Percentiles rank a stretch among this genome's conserved stretches.
phyloP scores from a whole-genome alignment of 306 rosid species.

The Mucuna pruriens region DNA sequence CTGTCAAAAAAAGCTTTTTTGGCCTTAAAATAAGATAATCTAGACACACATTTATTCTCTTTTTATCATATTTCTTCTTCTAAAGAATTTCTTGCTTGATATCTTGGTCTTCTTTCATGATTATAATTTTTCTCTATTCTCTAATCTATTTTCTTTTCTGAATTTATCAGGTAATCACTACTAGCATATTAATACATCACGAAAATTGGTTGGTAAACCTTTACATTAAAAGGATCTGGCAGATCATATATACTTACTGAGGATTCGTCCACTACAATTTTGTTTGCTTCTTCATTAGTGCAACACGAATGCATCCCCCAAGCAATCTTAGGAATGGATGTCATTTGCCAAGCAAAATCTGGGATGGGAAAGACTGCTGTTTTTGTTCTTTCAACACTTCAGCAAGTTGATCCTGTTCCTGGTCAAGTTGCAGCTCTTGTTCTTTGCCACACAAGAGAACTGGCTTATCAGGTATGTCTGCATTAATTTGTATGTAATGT shows the following conservation, averaged over 20 bases:
- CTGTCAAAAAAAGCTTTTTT: neutral
- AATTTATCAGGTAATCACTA: constrained; percentile 70
- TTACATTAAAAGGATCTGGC: constrained; percentile 72
- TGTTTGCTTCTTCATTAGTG: constrained; percentile 70
- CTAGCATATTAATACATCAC: constrained; percentile 62
- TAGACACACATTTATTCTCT: neutral
- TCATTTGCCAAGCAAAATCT: constrained; percentile 79
- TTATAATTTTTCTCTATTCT: constrained; percentile 17
- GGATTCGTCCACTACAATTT: constrained; percentile 73
- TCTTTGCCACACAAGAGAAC: constrained; percentile 79
- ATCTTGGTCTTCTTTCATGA: neutral
- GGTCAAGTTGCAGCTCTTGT: constrained; percentile 80
- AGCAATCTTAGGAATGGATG: constrained; percentile 83
- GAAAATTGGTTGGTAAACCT: constrained; percentile 76
- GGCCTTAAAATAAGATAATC: neutral
- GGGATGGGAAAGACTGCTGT: constrained; percentile 85
- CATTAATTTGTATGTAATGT: constrained; percentile 12
- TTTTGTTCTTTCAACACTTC: constrained; percentile 71
- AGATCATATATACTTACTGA: constrained; percentile 73
- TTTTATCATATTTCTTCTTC: neutral
- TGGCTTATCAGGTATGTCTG: constrained; percentile 67
- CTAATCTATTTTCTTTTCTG: neutral
- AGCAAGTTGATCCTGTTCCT: constrained; percentile 76
- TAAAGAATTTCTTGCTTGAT: neutral
- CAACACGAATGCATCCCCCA: constrained; percentile 87